Evolutionary conservation across 2,329 filamentous ascomycete species (phyloP).

Genomic region (Paramyrothecium sp.): DNA sequence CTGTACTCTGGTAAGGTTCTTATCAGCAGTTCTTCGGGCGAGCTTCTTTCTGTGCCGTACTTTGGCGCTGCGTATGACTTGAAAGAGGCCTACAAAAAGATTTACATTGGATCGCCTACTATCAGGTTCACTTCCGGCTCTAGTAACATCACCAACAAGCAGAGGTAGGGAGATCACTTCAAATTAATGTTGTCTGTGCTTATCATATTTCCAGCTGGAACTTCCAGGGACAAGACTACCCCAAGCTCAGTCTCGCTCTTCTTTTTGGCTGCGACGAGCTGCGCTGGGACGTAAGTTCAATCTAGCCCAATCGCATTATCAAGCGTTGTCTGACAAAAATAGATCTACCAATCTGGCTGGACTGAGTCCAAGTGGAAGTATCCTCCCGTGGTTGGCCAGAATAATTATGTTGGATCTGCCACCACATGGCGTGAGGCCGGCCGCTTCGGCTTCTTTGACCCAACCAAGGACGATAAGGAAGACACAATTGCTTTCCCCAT

Average conservation of each 20-base stretch:
- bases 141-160: background rate
- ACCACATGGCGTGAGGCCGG: background rate
- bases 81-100: background rate
- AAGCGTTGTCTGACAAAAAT: background rate
- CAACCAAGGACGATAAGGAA: background rate
- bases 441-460: background rate
- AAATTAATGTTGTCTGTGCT: background rate
- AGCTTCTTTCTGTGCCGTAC: conserved; percentile 29
- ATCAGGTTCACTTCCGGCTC: background rate
- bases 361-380: background rate
- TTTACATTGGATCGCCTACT: background rate
- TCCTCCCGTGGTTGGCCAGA: background rate
- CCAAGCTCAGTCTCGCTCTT: background rate
- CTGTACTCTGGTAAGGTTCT: conserved; percentile 33
- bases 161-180: background rate
- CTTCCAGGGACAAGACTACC: background rate
- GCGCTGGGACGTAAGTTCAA: background rate
- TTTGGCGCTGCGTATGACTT: background rate
- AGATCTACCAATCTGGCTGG: background rate
- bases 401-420: background rate
- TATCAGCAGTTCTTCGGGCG: conserved; percentile 24
- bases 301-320: background rate
- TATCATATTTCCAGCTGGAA: background rate
- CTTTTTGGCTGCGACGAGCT: background rate
- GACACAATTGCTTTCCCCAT: background rate